Percentiles rank a stretch among this genome's conserved stretches.
Evolutionary conservation across 2,329 filamentous ascomycete genomes (phyloP).

Genomic region (Alternaria solani): DNA sequence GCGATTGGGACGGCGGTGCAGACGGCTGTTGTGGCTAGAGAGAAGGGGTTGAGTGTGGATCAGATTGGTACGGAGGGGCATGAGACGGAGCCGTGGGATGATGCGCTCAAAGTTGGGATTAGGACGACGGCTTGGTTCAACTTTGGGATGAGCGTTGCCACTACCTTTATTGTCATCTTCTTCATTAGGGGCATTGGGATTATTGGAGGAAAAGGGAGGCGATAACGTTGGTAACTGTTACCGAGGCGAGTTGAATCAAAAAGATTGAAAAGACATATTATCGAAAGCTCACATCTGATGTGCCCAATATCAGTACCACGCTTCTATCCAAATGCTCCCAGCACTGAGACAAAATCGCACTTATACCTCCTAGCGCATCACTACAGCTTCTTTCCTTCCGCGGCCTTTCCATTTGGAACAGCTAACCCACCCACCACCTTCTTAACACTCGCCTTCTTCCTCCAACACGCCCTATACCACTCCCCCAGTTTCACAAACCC

Average conservation of each 20-base stretch:
- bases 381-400: background rate
- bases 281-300: background rate
- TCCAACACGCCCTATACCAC: conserved; percentile 43
- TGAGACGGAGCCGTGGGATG: conserved; percentile 30
- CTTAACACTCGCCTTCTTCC: conserved; percentile 42
- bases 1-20: conserved; percentile 72
- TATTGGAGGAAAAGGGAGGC: conserved; percentile 12
- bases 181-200: conserved; percentile 36
- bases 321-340: background rate
- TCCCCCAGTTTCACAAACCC: conserved; percentile 29
- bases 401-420: background rate
- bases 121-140: conserved; percentile 53
- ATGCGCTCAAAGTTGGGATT: conserved; percentile 49
- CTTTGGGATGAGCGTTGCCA: conserved; percentile 47
- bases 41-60: conserved; percentile 36
- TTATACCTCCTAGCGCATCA: background rate
- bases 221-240: background rate
- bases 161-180: conserved; percentile 44
- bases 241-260: background rate
- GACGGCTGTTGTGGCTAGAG: conserved; percentile 59
- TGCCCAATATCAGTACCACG: background rate
- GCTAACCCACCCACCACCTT: conserved; percentile 22
- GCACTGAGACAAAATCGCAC: no score
- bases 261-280: background rate
- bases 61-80: conserved; percentile 37